Evolutionary conservation across 192 early-diverging fungal species (phyloP).

Genomic region (Coemansia interrupta): DNA sequence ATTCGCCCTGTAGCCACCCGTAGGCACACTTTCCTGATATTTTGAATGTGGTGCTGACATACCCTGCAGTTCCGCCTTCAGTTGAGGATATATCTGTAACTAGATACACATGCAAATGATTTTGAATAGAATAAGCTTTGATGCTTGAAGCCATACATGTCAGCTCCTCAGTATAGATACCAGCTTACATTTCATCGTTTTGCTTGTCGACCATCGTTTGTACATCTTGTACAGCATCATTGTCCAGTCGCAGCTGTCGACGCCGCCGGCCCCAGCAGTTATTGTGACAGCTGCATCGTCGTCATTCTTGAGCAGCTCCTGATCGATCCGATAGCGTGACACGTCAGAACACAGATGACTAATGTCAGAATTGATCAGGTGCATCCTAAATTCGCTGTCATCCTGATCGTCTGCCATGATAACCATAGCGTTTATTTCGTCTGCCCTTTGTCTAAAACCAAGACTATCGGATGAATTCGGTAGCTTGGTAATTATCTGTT

Average conservation of each 20-base stretch:
- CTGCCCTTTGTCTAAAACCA: background rate
- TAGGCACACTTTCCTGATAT: constrained; percentile 59
- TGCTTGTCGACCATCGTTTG: constrained; percentile 58
- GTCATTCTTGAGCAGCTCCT: constrained; percentile 29
- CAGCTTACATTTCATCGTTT: constrained; percentile 54
- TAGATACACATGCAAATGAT: constrained; percentile 59
- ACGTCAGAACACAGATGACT: constrained; percentile 24
- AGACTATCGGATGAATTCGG: no score
- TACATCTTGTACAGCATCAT: constrained; percentile 65
- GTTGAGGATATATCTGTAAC: constrained; percentile 44
- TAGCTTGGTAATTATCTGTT: no score
- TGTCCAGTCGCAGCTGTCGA: constrained; percentile 62
- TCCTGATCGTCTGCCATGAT: constrained; percentile 1
- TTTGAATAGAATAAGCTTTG: no score
- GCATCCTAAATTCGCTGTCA: constrained; percentile 43
- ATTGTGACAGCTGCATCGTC: constrained; percentile 54
- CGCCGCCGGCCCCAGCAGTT: constrained; percentile 57
- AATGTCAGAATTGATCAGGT: constrained; percentile 57
- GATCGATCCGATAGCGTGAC: constrained; percentile 34
- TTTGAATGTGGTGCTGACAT: constrained; percentile 4
- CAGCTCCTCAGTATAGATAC: no score
- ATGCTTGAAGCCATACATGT: no score
- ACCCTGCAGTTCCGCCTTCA: constrained; percentile 8
- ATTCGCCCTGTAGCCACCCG: constrained; percentile 62
- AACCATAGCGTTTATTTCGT: constrained; percentile 4